Evolutionary conservation across 345 rosid genomes (phyloP).

Genomic region (Salix dunnii): DNA sequence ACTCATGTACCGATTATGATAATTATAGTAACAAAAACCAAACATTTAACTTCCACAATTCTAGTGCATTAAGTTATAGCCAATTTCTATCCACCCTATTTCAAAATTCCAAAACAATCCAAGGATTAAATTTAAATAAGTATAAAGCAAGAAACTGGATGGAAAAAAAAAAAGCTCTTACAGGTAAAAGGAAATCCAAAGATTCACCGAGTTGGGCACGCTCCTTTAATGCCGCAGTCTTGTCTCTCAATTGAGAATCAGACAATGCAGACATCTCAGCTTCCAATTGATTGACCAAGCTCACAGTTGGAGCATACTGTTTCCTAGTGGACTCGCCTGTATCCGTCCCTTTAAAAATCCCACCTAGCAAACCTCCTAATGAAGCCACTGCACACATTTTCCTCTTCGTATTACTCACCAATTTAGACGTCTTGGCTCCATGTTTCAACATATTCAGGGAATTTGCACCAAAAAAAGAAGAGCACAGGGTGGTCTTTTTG

Average conservation of each 20-base stretch:
- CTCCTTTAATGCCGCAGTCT: constrained; percentile 60
- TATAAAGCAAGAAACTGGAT: neutral
- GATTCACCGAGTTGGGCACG: constrained; percentile 77
- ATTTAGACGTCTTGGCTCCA: constrained; percentile 21
- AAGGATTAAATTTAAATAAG: neutral
- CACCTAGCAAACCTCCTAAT: constrained; percentile 73
- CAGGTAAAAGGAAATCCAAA: constrained; percentile 83
- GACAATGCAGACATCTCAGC: constrained; percentile 52
- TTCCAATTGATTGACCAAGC: constrained; percentile 56
- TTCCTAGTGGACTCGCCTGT: constrained; percentile 84
- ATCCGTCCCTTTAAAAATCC: constrained; percentile 79
- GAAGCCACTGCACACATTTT: constrained; percentile 53
- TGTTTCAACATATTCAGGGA: constrained; percentile 14
- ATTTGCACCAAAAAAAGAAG: constrained; percentile 38
- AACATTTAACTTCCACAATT: neutral
- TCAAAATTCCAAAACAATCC: neutral
- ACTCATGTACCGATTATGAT: neutral
- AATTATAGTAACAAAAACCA: neutral
- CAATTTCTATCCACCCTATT: neutral
- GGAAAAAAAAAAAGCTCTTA: constrained; percentile 22
- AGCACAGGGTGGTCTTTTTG: constrained; percentile 30
- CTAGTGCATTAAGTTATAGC: neutral
- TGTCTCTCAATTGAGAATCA: constrained; percentile 64
- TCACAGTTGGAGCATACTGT: constrained; percentile 58
- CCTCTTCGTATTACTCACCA: constrained; percentile 17